Base-by-base conservation (phyloP, 345 rosid genomes). In the Viola odorata region DNA sequence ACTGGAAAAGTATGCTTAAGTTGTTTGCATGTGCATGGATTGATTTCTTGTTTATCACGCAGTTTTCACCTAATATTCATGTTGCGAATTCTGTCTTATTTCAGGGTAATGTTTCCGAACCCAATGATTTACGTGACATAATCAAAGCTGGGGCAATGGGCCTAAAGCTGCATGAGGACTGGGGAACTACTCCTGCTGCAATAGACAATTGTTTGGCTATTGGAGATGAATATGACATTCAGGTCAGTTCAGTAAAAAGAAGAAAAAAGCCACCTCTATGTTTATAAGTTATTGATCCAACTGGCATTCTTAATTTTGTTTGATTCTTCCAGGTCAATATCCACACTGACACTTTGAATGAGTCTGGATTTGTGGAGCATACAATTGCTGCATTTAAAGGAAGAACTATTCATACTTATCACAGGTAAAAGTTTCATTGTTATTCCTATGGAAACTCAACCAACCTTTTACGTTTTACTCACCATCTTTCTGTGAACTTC, bases 101-200 rank as follows among this genome's bases (percentile, higher is more conserved):
- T 52, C 60, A 94, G 99, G 99, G 99, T 8, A 94, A 90, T 69
- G 68, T 73, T 71, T 55, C 97, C 53, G 87, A 80, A 75, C 96
- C 91, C 0, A 78, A 71, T 32, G 97, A 90, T 78, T 82, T 94
- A 62, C 70, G 77, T 70, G 87, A 82, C 55, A 86, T 94, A 68
- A 52, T 94, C 57, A 85, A 67, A 79, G 96, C 97, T 37, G 97
- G 99, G 65, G 99, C 99, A 73, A 94, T 94, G 97, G 99, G 99
- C 47, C 70, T 94, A 70, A 94, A 94, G 82, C 73, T 94, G 72
- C 99, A 94, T 68, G 99, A 94, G 76, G 97, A 94, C 75, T 94
- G 99, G 99, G 99, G 99, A 78, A 82, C 77, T 62, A 94, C 97
- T 32, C 97, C 97, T 57, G 97, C 97, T 70, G 91, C 91, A 7